Base-by-base conservation (phyloP, 805 yeast species). In the Lipomyces starkeyi region DNA sequence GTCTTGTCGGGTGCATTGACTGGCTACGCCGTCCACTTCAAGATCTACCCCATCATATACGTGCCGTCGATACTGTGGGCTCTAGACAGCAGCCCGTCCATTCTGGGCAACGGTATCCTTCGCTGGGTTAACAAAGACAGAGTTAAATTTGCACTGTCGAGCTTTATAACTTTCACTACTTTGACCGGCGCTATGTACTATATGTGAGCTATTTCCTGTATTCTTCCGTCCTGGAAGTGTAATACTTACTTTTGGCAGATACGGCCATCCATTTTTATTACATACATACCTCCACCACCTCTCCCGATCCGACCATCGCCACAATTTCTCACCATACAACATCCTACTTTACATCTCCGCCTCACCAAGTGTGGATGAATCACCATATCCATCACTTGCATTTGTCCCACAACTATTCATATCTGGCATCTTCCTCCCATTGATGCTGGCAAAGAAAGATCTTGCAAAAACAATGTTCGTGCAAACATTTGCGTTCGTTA, bases 321-420 rank as follows among this genome's bases (percentile, higher is more conserved):
- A 95, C 79, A 95, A 95, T 78, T 95, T 95, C 76, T 91, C 97
- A 3, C 82, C 93, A 1, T 95, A 93, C 84, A 91, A 93, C 77
- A 80, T 91, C 13, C 80, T 88, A 27, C 80, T 95, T 54, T 81
- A 81, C 70, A 77, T 78, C 14, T 74, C 79, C n/a, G 76, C 78
- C 14, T 72, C 76, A 9, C 78, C 78, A n/a, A 70, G 66, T n/a
- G 73, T 70, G 2, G 63, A 63, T 8, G 43, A 54, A 25, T 66
- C 69, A 14, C 68, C 64, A 13, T 79, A 84, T 32, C 86, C 86
- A 52, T 82, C 84, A 66, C 80, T 86, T 74, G 97, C 98, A 5
- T 92, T 95, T 73, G 55, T 92, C 2, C 98, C 99, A 1, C 99
- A 94, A 77, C 74, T 93, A 32, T 64, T 84, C 1, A 76, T 93